phyloP scores from a whole-genome alignment of 169 alveolate species.

The Sarcocystis neurona region DNA sequence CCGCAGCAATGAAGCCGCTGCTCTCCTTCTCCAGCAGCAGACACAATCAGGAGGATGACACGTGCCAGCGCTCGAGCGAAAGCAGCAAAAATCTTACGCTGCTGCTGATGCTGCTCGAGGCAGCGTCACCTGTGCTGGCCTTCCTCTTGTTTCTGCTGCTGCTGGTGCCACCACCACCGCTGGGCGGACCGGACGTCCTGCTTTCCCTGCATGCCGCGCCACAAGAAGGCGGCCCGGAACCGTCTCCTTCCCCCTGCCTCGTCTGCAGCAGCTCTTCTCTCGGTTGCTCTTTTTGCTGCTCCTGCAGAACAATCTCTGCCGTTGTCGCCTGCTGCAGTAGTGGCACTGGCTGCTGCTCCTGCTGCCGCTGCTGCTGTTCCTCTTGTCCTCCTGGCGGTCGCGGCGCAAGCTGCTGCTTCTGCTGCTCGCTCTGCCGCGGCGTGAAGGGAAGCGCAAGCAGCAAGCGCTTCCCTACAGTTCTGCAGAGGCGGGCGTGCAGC shows the following conservation, averaged over 20 bases:
- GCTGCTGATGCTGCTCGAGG: background rate
- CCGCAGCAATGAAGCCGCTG: background rate
- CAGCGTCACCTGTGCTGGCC: background rate
- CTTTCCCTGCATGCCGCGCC: no score
- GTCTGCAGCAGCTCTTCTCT: no score
- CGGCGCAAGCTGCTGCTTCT: no score
- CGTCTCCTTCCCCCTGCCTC: no score
- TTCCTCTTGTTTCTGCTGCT: background rate
- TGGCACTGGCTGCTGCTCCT: conserved; percentile 4
- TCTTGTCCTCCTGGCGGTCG: no score
- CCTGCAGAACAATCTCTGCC: no score
- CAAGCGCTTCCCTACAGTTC: background rate
- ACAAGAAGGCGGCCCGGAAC: no score
- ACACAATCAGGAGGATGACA: background rate
- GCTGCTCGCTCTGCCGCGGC: no score
- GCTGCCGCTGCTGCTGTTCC: conserved; percentile 6
- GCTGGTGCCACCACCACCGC: no score
- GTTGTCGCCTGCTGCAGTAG: conserved; percentile 36
- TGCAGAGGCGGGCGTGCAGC: background rate
- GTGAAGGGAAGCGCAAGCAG: background rate
- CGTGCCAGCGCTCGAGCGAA: background rate
- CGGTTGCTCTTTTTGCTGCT: no score
- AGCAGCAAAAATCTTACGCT: background rate
- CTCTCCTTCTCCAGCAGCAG: background rate
- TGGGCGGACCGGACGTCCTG: no score